Conservation (phyloP, 768 basidiomycete genomes). For the Krasilnikovozyma curviuscula region DNA sequence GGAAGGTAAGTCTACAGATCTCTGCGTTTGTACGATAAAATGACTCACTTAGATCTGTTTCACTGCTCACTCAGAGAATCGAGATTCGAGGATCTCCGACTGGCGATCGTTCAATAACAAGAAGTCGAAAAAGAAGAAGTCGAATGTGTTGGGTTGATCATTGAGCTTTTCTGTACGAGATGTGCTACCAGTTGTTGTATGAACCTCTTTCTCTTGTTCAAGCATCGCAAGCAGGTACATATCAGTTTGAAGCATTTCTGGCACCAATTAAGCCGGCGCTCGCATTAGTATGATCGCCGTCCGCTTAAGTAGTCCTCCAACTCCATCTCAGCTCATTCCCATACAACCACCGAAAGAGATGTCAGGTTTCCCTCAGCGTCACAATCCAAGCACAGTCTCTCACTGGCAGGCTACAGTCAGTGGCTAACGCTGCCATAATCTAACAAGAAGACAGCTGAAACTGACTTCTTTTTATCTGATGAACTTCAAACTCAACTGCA, state of each 20-base stretch:
- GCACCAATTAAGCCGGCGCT: too few relatives aligned
- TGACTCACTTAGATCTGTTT: background rate
- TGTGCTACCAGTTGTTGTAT: too few relatives aligned
- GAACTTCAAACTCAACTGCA: background rate
- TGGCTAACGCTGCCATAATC: background rate
- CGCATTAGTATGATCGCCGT: too few relatives aligned
- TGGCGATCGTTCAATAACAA: slow-evolving; percentile 51
- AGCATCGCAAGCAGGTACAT: too few relatives aligned
- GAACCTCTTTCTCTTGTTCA: too few relatives aligned
- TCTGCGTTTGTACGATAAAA: background rate
- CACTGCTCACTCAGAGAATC: slow-evolving; percentile 33
- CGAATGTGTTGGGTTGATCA: slow-evolving; percentile 40
- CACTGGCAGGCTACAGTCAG: slow-evolving; percentile 12
- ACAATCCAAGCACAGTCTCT: slow-evolving; percentile 2
- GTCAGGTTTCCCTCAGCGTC: slow-evolving; percentile 6
- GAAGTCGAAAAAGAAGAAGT: slow-evolving; percentile 58
- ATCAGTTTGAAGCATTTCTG: too few relatives aligned
- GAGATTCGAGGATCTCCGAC: slow-evolving; percentile 64
- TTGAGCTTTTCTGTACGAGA: too few relatives aligned
- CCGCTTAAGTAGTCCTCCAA: too few relatives aligned
- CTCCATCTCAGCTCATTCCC: too few relatives aligned
- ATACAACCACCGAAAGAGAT: too few relatives aligned
- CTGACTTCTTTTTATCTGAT: background rate
- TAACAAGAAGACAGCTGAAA: background rate
- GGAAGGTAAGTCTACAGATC: slow-evolving; percentile 45